Base-by-base conservation (phyloP, 2,329 filamentous ascomycete genomes). In the Trichophyton verrucosum region DNA sequence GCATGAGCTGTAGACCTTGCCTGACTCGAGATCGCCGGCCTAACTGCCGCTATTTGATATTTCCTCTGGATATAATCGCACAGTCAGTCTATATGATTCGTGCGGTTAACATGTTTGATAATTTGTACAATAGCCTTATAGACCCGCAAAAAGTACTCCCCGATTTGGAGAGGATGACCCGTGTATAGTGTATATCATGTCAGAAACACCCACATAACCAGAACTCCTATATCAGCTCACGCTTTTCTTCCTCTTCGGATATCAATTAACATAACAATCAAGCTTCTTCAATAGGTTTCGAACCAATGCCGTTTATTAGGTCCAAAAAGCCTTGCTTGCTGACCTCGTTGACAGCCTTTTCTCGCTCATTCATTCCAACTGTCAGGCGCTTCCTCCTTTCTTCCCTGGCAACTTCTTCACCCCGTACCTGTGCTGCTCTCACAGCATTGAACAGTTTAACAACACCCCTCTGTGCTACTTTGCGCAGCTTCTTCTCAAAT, bases 381-480 rank as follows among this genome's bases (percentile, higher is more conserved):
- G 95, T 78, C 2, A 90, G 88, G 63, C 86, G 82, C 66, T 84
- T 84, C 73, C 83, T 82, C 57, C 84, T 81, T 65, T 83, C 82
- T 72, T 80, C 83, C 70, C 69, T 72, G 15, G 88, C 86, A 3
- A 90, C 87, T 74, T 92, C 86, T 62, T 86, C 83, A 1, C 87
- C 91, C 74, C 91, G 89, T 61, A 96, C 88, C 75, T 99, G 94
- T 13, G 94, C 91, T 22, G 89, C 89, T 51, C 92, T 81, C 36
- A 99, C 91, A 0, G 94, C 94, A 73, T 97, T 96, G 76, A 99
- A 99, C 62, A 99, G 79, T 78, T 92, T 95, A 24, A 97, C 87
- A 46, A 99, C 94, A 82, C 92, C 92, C 60, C 90, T 82, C 75
- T 96, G 90, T 51, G 91, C 91, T 57, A 89, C 90, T 78, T 95